A percentile compares a stretch with the other conserved stretches of the same genome.
Evolutionary conservation across 441 rosid genomes (phyloP).

Genomic region (Kokia cookei): DNA sequence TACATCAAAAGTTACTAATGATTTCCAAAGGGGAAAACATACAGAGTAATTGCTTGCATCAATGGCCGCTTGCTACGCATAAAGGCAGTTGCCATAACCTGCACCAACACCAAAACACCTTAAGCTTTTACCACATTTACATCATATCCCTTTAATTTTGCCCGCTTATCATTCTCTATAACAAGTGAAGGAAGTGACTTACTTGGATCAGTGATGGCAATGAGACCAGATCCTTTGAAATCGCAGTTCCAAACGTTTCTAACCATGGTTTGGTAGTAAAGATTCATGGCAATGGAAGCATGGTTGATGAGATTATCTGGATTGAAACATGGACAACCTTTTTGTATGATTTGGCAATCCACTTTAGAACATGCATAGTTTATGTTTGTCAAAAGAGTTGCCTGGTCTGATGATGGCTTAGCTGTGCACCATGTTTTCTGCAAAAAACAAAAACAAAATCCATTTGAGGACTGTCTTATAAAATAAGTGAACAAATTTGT

Average conservation of each 20-base stretch:
- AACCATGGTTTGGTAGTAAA: conserved; percentile 64
- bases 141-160: neutral
- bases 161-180: no score
- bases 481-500: neutral
- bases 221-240: conserved; percentile 58
- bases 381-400: conserved; percentile 45
- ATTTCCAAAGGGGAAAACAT: neutral
- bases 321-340: conserved; percentile 47
- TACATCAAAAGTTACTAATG: neutral
- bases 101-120: conserved; percentile 2
- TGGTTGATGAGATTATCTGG: conserved; percentile 57
- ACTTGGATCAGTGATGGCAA: conserved; percentile 67
- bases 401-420: conserved; percentile 63
- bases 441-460: neutral
- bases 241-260: conserved; percentile 73
- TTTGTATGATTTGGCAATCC: conserved; percentile 46
- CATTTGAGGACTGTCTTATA: no score
- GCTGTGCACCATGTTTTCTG: conserved; percentile 86
- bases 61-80: conserved; percentile 9
- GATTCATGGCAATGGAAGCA: conserved; percentile 79
- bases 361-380: conserved; percentile 60
- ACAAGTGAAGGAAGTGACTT: neutral
- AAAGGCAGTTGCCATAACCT: conserved; percentile 40
- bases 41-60: neutral
- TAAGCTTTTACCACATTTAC: neutral